These are phyloP conservation scores for Mucor irregularis DNA, from an alignment of 371 early-diverging fungal genomes.

Conservation along the genomic window DNA sequence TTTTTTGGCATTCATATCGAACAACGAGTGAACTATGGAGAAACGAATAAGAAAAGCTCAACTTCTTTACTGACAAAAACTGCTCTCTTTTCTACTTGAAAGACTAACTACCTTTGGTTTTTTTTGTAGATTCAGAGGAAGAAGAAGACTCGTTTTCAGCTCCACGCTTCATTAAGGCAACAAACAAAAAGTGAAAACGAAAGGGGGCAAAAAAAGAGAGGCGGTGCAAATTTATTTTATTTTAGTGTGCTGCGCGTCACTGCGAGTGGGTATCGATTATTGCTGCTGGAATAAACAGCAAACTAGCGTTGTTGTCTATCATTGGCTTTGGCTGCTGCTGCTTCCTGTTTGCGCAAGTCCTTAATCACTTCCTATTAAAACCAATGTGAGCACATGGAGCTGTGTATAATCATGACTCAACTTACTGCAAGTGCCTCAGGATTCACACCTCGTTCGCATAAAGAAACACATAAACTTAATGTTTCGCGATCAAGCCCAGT, in stretches of 20 bases:
- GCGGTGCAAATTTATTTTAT: background rate
- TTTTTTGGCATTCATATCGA: constrained; percentile 16
- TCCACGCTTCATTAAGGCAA: constrained; percentile 15
- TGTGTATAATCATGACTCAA: background rate
- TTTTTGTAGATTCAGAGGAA: no score
- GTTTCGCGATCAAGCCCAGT: constrained; percentile 26
- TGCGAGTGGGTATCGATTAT: constrained; percentile 8
- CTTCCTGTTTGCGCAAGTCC: constrained; percentile 18
- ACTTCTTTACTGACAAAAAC: no score
- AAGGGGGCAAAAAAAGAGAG: background rate
- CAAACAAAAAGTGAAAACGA: constrained; percentile 1
- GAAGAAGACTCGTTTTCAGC: background rate
- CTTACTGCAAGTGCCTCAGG: constrained; percentile 33
- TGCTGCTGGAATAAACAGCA: background rate
- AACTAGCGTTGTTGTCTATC: background rate
- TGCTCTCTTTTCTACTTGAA: background rate
- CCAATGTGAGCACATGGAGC: background rate
- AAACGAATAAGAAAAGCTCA: no score
- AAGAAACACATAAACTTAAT: constrained; percentile 23
- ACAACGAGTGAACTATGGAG: constrained; percentile 22
- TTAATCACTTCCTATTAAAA: constrained; percentile 20
- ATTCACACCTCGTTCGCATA: constrained; percentile 31
- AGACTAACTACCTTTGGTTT: background rate
- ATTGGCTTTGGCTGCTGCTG: background rate
- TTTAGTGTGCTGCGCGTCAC: background rate